These are phyloP conservation scores for Naganishia albida DNA, from an alignment of 1,284 basidiomycete species.

Conservation along the genomic window DNA sequence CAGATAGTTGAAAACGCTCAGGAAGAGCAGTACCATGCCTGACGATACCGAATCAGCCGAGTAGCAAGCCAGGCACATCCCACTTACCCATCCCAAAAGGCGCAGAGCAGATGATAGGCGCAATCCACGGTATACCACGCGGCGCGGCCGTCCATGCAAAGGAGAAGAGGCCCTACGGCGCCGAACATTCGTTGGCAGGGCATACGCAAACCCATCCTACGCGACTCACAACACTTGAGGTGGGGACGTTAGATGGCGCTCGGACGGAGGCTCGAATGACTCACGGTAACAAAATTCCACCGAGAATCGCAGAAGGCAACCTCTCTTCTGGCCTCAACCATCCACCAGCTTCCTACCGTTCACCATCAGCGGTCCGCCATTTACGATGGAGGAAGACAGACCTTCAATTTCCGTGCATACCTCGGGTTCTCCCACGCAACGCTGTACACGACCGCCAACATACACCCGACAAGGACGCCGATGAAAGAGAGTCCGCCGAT, in stretches of 20 bases:
- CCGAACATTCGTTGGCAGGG: too few relatives aligned
- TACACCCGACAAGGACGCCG: slow-evolving; percentile 64
- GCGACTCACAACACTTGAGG: neutral
- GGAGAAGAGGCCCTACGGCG: slow-evolving; percentile 38
- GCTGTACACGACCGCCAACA: slow-evolving; percentile 62
- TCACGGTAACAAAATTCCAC: slow-evolving; percentile 60
- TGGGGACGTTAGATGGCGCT: neutral
- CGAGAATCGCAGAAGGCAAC: slow-evolving; percentile 63
- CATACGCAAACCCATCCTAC: neutral
- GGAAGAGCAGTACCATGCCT: slow-evolving; percentile 42
- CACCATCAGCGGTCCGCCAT: neutral
- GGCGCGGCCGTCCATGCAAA: slow-evolving; percentile 62
- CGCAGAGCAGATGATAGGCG: slow-evolving; percentile 62
- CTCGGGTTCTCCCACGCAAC: slow-evolving; percentile 44
- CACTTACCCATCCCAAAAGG: slow-evolving; percentile 59
- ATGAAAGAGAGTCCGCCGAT: slow-evolving; percentile 66
- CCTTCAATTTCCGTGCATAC: slow-evolving; percentile 36
- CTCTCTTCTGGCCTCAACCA: slow-evolving; percentile 56
- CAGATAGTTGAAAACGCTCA: slow-evolving; percentile 56
- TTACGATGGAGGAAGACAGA: neutral
- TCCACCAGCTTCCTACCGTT: slow-evolving; percentile 17
- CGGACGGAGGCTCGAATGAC: neutral
- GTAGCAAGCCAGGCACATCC: too few relatives aligned
- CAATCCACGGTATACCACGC: slow-evolving; percentile 61
- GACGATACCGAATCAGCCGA: neutral